phyloP scores from a whole-genome alignment of 176 grass and related monocot genomes.

The Guadua angustifolia region DNA sequence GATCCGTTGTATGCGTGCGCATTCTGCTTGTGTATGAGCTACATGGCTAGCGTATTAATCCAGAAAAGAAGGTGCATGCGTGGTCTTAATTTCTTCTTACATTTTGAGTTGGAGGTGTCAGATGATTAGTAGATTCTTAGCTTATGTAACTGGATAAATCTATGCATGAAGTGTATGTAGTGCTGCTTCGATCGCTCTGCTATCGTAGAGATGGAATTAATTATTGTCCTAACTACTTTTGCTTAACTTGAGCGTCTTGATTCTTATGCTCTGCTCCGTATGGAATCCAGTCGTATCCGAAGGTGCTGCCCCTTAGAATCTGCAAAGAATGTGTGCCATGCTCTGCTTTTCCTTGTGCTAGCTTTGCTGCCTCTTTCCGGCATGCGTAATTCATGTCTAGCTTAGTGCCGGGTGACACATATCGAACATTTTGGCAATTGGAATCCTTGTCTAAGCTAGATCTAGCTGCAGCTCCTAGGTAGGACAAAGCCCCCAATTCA shows the following conservation, averaged over 20 bases:
- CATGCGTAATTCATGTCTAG: conserved; percentile 45
- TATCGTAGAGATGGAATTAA: conserved; percentile 36
- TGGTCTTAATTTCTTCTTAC: neutral
- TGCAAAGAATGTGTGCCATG: neutral
- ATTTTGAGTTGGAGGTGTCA: conserved; percentile 2
- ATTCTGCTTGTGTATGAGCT: neutral
- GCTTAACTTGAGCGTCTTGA: conserved; percentile 19
- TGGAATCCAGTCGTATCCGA: conserved; percentile 43
- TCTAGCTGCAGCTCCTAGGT: neutral
- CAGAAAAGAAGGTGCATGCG: neutral
- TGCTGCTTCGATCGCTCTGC: conserved; percentile 23
- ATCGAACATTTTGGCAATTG: conserved; percentile 35
- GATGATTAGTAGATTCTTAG: neutral
- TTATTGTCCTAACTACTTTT: conserved; percentile 15
- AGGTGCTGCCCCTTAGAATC: conserved; percentile 32
- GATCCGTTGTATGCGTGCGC: neutral
- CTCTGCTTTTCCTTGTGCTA: conserved; percentile 9
- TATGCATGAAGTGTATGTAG: neutral
- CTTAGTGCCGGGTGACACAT: conserved; percentile 52
- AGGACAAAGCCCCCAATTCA: neutral
- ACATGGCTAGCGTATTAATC: neutral
- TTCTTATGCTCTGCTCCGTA: neutral
- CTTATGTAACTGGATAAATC: conserved; percentile 16
- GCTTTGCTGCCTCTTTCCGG: conserved; percentile 36
- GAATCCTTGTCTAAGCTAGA: neutral